These are phyloP conservation scores for Symbiodinium pilosum DNA, from an alignment of 73 alveolate species.

Conservation along the genomic window DNA sequence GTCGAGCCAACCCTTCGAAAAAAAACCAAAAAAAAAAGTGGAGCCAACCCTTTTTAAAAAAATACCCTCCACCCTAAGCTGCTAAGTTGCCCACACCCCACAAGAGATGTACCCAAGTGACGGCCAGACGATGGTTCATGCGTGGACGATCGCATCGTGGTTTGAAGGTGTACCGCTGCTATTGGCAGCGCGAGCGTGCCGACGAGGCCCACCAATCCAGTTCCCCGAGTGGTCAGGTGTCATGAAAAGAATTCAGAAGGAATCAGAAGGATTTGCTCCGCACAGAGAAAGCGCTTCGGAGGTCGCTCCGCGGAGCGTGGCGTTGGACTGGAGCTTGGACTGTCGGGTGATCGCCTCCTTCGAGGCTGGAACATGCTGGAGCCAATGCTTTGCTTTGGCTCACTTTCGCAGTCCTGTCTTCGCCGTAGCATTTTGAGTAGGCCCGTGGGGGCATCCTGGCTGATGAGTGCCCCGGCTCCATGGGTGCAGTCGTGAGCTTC, in stretches of 20 bases:
- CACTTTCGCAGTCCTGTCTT: background rate
- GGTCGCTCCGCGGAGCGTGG: slow-evolving; percentile 76
- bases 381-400: no score
- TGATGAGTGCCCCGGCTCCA: slow-evolving; percentile 32
- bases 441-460: slow-evolving; percentile 67
- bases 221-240: no score
- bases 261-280: background rate
- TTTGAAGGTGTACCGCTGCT: slow-evolving; percentile 16
- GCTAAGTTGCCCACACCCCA: no score
- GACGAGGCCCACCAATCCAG: slow-evolving; percentile 21
- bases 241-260: background rate
- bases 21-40: no score
- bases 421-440: background rate
- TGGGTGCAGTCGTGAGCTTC: background rate
- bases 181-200: slow-evolving; percentile 36
- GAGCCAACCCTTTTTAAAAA: no score
- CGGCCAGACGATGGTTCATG: no score
- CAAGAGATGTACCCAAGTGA: no score
- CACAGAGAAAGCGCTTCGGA: background rate
- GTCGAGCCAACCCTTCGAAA: no score
- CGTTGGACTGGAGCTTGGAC: slow-evolving; percentile 72
- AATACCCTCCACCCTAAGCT: no score
- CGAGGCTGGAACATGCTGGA: background rate
- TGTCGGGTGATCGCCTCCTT: slow-evolving; percentile 85
- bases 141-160: no score